Conservation (phyloP, 2,329 filamentous ascomycete genomes). For the Aaosphaeria pasadenensis region DNA sequence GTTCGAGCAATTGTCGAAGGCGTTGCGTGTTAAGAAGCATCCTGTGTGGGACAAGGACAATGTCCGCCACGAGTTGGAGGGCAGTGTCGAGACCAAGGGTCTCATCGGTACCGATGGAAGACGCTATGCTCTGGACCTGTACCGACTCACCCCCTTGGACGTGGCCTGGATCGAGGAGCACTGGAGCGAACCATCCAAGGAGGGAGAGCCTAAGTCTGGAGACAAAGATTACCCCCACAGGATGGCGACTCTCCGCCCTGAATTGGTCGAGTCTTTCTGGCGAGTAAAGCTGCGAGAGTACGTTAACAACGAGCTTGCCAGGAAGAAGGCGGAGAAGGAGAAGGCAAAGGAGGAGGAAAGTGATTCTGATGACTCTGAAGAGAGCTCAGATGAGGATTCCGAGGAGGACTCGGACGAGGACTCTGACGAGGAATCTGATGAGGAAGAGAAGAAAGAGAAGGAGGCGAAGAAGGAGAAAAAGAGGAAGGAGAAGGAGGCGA, state of each 20-base stretch:
- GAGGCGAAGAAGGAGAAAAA: constrained; percentile 42
- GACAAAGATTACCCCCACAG: constrained; percentile 77
- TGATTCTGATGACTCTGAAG: constrained; percentile 24
- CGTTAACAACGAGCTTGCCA: constrained; percentile 70
- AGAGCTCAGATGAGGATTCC: constrained; percentile 33
- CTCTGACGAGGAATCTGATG: constrained; percentile 19
- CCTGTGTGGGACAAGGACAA: constrained; percentile 97
- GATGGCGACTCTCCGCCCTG: constrained; percentile 90
- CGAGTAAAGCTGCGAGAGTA: constrained; percentile 86
- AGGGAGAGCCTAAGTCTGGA: constrained; percentile 48
- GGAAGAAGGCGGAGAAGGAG: constrained; percentile 20
- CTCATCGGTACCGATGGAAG: constrained; percentile 94
- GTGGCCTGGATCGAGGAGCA: constrained; percentile 85
- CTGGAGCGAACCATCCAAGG: constrained; percentile 42
- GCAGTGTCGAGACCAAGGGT: constrained; percentile 96
- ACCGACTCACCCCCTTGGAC: constrained; percentile 90
- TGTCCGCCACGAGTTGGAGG: constrained; percentile 85
- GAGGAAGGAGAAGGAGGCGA: constrained; percentile 19
- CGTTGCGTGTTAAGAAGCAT: constrained; percentile 89
- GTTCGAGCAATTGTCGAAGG: constrained; percentile 88
- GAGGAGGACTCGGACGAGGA: constrained; percentile 18
- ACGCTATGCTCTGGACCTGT: constrained; percentile 96
- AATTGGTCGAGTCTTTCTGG: constrained; percentile 83
- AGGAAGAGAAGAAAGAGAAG: constrained; percentile 23
- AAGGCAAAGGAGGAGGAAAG: constrained; percentile 30